These are phyloP conservation scores for Penicillium sclerotiorum DNA, from an alignment of 2,329 filamentous ascomycete species.

Conservation along the genomic window DNA sequence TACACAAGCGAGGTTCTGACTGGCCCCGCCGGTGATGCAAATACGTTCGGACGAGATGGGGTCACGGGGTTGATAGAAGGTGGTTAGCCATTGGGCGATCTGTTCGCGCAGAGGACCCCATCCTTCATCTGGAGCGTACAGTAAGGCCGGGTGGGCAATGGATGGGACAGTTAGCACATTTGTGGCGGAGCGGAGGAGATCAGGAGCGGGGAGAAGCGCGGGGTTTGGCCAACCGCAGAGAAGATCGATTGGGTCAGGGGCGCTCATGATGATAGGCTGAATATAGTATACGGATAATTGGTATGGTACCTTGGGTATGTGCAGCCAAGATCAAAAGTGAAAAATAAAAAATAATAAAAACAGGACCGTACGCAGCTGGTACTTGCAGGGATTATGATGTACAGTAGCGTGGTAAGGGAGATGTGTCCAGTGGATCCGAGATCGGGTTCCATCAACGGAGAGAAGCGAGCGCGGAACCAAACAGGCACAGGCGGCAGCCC, in stretches of 20 bases:
- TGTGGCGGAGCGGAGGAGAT: constrained; percentile 64
- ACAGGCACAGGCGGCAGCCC: background rate
- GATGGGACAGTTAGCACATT: constrained; percentile 62
- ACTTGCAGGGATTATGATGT: background rate
- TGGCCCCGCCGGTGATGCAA: constrained; percentile 81
- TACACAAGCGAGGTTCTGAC: constrained; percentile 76
- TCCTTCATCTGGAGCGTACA: constrained; percentile 79
- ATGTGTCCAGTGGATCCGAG: constrained; percentile 10
- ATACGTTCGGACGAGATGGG: constrained; percentile 62
- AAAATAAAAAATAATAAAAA: too few relatives aligned
- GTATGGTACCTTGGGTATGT: too few relatives aligned
- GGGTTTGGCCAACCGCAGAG: constrained; percentile 53
- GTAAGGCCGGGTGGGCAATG: constrained; percentile 65
- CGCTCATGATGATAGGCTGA: background rate
- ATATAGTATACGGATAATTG: too few relatives aligned
- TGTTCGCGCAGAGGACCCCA: constrained; percentile 68
- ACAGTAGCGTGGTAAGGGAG: background rate
- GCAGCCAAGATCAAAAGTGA: background rate
- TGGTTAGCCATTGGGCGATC: constrained; percentile 70
- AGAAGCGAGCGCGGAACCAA: constrained; percentile 16
- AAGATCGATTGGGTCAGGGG: constrained; percentile 42
- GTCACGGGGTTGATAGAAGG: constrained; percentile 57
- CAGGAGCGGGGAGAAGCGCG: constrained; percentile 65
- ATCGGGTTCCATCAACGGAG: constrained; percentile 7
- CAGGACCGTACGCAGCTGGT: background rate